Evolutionary conservation across 768 basidiomycete species (phyloP).

Genomic region (Candolleomyces eurysporus): DNA sequence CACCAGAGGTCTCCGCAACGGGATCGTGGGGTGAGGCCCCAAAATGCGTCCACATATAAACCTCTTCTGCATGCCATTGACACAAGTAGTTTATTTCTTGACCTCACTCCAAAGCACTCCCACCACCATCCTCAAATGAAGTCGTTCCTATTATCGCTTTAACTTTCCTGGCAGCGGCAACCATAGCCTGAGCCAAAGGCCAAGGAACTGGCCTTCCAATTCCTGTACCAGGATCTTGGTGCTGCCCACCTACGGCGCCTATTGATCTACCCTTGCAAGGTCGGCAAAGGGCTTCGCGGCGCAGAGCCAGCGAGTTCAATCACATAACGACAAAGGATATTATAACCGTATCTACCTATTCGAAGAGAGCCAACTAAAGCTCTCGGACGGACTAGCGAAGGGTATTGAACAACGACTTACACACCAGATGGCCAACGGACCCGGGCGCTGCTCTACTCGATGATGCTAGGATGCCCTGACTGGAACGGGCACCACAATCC

Average conservation of each 20-base stretch:
- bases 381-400: neutral
- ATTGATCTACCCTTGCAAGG: slow-evolving; percentile 1
- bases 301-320: neutral
- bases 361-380: neutral
- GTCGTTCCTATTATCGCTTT: neutral
- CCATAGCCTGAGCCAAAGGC: neutral
- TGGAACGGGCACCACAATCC: slow-evolving; percentile 7
- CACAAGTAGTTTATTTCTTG: neutral
- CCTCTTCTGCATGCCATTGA: too few species aligned
- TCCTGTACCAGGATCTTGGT: neutral
- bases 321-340: slow-evolving; percentile 1
- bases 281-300: slow-evolving; percentile 6
- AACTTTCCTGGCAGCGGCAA: neutral
- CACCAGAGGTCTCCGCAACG: too few species aligned
- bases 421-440: slow-evolving; percentile 10
- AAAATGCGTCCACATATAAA: too few species aligned
- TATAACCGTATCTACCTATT: neutral
- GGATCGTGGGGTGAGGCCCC: too few species aligned
- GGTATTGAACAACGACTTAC: neutral
- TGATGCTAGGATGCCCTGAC: neutral
- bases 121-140: neutral
- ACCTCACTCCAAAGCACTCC: neutral
- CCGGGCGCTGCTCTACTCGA: neutral
- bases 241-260: slow-evolving; percentile 9
- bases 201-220: neutral